These are phyloP conservation scores for Phylloporus arenicola DNA, from an alignment of 768 basidiomycete species.

Conservation along the genomic window DNA sequence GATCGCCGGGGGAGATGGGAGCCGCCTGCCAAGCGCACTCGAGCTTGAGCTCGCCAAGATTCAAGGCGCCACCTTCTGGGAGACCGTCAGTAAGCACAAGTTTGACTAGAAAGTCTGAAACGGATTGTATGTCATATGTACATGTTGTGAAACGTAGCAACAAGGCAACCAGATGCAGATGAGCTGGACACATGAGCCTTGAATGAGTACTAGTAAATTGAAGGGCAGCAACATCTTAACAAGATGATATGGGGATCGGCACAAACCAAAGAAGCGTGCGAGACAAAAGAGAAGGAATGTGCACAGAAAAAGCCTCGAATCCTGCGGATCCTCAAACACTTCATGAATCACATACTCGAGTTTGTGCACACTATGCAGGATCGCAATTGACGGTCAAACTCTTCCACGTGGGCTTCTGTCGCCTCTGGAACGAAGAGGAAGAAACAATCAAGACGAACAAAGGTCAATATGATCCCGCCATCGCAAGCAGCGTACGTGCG, in stretches of 20 bases:
- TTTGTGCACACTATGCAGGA: too few relatives aligned
- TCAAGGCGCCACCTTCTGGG: conserved; percentile 26
- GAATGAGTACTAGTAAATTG: not conserved
- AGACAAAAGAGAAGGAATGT: not conserved
- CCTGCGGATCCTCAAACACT: not conserved
- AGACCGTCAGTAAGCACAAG: not conserved
- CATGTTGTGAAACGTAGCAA: not conserved
- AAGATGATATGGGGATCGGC: not conserved
- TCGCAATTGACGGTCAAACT: conserved; percentile 2
- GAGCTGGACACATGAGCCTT: too few relatives aligned
- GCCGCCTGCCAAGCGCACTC: conserved; percentile 43
- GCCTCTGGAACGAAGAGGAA: conserved; percentile 3
- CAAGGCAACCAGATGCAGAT: not conserved
- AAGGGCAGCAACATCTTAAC: not conserved
- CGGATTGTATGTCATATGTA: not conserved
- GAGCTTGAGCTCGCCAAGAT: conserved; percentile 49
- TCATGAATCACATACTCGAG: conserved; percentile 6
- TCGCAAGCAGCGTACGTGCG: conserved; percentile 8
- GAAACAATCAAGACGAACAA: not conserved
- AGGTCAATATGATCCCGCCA: not conserved
- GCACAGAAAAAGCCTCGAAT: too few relatives aligned
- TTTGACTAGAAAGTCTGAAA: not conserved
- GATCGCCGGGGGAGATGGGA: conserved; percentile 42
- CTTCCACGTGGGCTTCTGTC: conserved; percentile 10
- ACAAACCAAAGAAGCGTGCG: not conserved